Evolutionary conservation across 1,284 basidiomycete species (phyloP).

Genomic region (Ustilago sp.): DNA sequence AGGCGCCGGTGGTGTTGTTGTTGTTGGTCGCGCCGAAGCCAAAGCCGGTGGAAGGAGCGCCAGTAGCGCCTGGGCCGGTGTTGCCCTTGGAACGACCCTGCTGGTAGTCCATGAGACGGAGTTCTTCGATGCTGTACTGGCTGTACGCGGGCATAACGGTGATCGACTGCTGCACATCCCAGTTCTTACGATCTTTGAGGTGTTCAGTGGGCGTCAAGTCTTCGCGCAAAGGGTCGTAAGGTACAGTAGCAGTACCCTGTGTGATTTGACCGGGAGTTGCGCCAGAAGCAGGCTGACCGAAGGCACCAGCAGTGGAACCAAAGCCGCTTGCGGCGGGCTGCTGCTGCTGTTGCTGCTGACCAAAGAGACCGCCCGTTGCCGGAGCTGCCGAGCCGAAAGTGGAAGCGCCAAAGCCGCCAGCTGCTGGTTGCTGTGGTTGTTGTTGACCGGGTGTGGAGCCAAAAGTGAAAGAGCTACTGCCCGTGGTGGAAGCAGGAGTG

Average conservation of each 20-base stretch:
- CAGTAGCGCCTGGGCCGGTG: conserved; percentile 49
- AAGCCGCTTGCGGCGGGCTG: conserved; percentile 42
- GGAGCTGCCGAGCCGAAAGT: conserved; percentile 37
- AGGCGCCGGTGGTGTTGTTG: conserved; percentile 32
- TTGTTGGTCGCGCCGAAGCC: conserved; percentile 49
- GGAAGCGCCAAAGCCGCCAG: conserved; percentile 49
- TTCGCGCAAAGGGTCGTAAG: conserved; percentile 58
- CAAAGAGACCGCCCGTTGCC: conserved; percentile 49
- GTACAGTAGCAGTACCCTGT: conserved; percentile 59
- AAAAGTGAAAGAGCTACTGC: conserved; percentile 49
- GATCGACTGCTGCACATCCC: conserved; percentile 63
- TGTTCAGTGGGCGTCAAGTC: conserved; percentile 58
- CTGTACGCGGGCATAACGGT: conserved; percentile 60
- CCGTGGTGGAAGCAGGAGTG: conserved; percentile 25
- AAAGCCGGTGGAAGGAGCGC: conserved; percentile 45
- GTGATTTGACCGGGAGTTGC: conserved; percentile 46
- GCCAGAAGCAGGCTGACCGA: conserved; percentile 39
- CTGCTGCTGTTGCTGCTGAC: conserved; percentile 52
- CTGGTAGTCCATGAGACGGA: conserved; percentile 61
- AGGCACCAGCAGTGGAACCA: conserved; percentile 39
- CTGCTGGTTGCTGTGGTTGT: conserved; percentile 38
- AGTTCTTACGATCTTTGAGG: conserved; percentile 60
- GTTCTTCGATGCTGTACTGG: conserved; percentile 59
- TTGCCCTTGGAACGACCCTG: conserved; percentile 60
- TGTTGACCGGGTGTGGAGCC: conserved; percentile 42